phyloP scores from a whole-genome alignment of 2,329 filamentous ascomycete genomes.

The Arthrobotrys sphaeroides region DNA sequence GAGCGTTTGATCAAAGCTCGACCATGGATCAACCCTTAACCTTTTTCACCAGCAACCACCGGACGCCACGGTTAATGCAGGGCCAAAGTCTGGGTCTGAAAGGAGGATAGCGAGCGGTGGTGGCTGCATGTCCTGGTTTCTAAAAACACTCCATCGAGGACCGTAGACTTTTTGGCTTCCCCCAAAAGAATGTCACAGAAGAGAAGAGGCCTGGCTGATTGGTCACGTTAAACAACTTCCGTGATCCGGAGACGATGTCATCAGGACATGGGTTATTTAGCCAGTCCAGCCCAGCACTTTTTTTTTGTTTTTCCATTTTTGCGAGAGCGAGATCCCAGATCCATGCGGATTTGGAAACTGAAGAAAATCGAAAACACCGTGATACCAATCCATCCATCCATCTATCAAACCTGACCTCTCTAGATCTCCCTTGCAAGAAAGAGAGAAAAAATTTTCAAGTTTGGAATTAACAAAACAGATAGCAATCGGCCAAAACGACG shows the following conservation, averaged over 20 bases:
- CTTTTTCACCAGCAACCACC: too few species aligned
- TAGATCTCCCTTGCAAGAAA: background rate
- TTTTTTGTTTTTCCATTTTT: too few species aligned
- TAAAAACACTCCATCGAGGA: slow-evolving; percentile 27
- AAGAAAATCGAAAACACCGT: background rate
- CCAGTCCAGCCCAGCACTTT: background rate
- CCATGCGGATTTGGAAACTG: background rate
- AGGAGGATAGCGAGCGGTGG: background rate
- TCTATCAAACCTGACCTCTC: background rate
- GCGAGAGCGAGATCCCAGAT: background rate
- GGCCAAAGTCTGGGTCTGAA: background rate
- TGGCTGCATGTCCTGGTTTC: background rate
- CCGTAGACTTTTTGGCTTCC: slow-evolving; percentile 23
- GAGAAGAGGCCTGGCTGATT: slow-evolving; percentile 2
- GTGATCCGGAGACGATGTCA: slow-evolving; percentile 21
- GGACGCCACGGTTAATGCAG: slow-evolving; percentile 28
- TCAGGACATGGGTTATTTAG: slow-evolving; percentile 21
- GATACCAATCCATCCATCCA: background rate
- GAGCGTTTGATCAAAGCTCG: background rate
- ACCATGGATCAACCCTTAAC: background rate
- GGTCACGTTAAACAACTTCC: background rate
- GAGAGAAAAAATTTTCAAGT: background rate
- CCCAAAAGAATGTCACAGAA: slow-evolving; percentile 22
- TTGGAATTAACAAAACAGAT: background rate
- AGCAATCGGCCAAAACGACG: slow-evolving; percentile 3